Evolutionary conservation across 2,329 filamentous ascomycete genomes (phyloP).

Genomic region (Ceratocystiopsis minuta): DNA sequence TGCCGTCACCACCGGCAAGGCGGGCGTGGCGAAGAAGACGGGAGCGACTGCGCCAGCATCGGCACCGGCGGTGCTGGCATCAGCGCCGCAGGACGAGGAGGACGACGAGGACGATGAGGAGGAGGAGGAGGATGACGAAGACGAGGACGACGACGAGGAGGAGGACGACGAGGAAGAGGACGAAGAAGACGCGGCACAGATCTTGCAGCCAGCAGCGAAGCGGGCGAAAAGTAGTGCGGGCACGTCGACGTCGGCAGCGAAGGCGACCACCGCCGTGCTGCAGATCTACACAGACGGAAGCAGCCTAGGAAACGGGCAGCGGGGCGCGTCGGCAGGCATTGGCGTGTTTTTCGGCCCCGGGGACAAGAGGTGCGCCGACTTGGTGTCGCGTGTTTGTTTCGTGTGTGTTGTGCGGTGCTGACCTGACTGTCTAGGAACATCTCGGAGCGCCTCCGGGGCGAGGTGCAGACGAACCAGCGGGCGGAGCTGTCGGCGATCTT

Average conservation of each 20-base stretch:
- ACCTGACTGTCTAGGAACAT: slow-evolving; percentile 30
- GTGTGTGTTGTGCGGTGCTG: not conserved
- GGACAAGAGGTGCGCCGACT: slow-evolving; percentile 29
- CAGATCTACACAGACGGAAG: slow-evolving; percentile 47
- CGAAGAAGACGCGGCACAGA: slow-evolving; percentile 16
- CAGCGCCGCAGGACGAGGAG: slow-evolving; percentile 9
- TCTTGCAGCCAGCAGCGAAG: slow-evolving; percentile 17
- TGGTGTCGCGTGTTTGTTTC: not conserved
- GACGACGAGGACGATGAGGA: slow-evolving; percentile 13
- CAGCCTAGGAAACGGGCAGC: slow-evolving; percentile 37
- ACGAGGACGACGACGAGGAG: slow-evolving; percentile 11
- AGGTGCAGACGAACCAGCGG: slow-evolving; percentile 78
- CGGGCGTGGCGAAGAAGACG: too few species aligned
- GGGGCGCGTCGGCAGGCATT: slow-evolving; percentile 37
- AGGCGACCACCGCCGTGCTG: slow-evolving; percentile 14
- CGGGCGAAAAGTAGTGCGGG: slow-evolving; percentile 9
- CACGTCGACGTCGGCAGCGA: not conserved
- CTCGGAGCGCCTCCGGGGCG: slow-evolving; percentile 57
- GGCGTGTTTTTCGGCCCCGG: slow-evolving; percentile 44
- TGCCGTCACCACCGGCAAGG: not conserved
- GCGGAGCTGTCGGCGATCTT: slow-evolving; percentile 85
- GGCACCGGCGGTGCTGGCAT: not conserved
- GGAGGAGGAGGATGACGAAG: slow-evolving; percentile 12
- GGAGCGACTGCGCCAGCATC: too few species aligned
- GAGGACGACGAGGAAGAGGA: slow-evolving; percentile 14